Evolutionary conservation across 345 rosid species (phyloP).

Genomic region (Populus deltoides): DNA sequence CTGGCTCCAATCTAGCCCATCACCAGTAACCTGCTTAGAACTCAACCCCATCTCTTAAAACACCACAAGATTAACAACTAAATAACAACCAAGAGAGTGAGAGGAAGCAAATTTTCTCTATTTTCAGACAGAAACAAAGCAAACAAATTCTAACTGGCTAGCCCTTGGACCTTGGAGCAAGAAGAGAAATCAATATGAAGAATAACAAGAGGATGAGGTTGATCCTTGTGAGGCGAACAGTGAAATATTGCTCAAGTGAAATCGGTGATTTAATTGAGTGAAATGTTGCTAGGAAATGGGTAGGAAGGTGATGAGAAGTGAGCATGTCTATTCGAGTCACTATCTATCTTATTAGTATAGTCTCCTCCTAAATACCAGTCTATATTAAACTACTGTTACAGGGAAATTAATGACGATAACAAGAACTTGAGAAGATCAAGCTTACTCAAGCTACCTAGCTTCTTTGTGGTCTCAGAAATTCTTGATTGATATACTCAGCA

Average conservation of each 20-base stretch:
- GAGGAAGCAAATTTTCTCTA: background rate
- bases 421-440: background rate
- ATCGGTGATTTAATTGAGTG: background rate
- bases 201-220: conserved; percentile 20
- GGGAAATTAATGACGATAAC: background rate
- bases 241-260: conserved; percentile 4
- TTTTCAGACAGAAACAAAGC: background rate
- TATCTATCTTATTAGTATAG: background rate
- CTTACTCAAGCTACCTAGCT: background rate
- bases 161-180: conserved; percentile 39
- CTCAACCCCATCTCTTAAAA: conserved; percentile 44
- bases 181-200: conserved; percentile 30
- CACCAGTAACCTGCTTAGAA: conserved; percentile 45
- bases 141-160: conserved; percentile 1
- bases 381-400: background rate
- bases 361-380: background rate
- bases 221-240: conserved; percentile 19
- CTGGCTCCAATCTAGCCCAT: conserved; percentile 47
- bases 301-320: conserved; percentile 39
- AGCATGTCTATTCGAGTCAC: conserved; percentile 33
- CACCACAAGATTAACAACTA: background rate
- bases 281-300: conserved; percentile 27
- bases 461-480: conserved; percentile 15
- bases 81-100: background rate
- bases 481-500: background rate